phyloP scores from a whole-genome alignment of 768 basidiomycete species.

The Termitomyces sp. region DNA sequence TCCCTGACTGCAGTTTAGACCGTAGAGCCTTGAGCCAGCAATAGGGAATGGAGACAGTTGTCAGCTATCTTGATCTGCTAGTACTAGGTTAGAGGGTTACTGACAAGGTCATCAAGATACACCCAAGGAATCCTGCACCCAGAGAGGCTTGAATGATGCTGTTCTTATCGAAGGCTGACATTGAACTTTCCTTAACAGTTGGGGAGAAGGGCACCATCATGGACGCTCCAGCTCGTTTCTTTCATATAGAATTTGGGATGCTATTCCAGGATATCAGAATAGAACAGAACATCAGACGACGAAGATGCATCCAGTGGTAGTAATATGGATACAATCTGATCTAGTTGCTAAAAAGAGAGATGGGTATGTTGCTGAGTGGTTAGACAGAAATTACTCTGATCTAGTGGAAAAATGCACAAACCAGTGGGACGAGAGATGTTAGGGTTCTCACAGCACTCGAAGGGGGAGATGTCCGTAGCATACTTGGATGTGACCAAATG shows the following conservation, averaged over 20 bases:
- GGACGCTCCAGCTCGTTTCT: not conserved
- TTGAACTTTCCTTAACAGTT: not conserved
- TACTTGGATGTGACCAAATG: no score
- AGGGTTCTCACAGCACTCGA: no score
- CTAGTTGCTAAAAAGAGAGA: no score
- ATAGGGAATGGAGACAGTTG: not conserved
- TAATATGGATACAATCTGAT: no score
- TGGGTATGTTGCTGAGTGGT: no score
- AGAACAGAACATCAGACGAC: not conserved
- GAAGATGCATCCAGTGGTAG: not conserved
- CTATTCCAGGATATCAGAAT: no score
- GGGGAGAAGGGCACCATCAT: not conserved
- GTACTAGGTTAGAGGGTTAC: not conserved
- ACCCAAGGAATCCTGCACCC: constrained; percentile 4
- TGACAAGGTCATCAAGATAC: not conserved
- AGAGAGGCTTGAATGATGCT: not conserved
- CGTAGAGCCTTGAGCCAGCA: constrained; percentile 1
- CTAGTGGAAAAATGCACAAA: no score
- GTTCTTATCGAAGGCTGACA: not conserved
- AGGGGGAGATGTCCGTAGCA: no score
- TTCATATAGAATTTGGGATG: no score
- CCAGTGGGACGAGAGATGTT: no score
- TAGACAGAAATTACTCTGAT: no score
- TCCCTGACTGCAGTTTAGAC: constrained; percentile 2
- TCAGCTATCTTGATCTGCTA: not conserved